A percentile compares a stretch with the other conserved stretches of the same genome.
Conservation (phyloP, 305 asterid genomes). For the Lippia alba region DNA sequence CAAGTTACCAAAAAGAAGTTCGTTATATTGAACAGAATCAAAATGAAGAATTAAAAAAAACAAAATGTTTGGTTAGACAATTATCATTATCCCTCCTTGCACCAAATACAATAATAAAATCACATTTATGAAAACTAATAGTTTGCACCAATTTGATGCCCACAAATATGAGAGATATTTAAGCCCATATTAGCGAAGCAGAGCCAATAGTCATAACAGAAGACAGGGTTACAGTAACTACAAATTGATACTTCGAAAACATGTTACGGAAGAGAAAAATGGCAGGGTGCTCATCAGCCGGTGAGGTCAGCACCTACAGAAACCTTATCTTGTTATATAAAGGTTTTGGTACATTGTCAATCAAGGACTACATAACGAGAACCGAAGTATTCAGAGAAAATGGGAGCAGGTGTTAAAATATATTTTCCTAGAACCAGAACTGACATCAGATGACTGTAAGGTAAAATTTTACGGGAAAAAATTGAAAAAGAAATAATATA, state of each 20-base stretch:
- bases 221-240: conserved; percentile 16
- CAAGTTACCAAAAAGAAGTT: conserved; percentile 15
- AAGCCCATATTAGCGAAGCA: not conserved
- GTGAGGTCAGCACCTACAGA: not conserved
- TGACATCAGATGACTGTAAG: not conserved
- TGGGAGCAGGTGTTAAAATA: not conserved
- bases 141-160: conserved; percentile 1
- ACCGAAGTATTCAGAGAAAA: not conserved
- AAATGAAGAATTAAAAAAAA: not conserved
- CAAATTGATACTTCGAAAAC: not conserved
- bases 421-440: conserved; percentile 1
- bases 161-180: conserved; percentile 8
- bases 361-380: not conserved
- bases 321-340: not conserved
- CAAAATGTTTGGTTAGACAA: not conserved
- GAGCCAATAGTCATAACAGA: not conserved
- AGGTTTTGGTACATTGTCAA: not conserved
- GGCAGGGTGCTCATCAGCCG: no score
- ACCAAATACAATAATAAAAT: not conserved
- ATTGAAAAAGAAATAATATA: not conserved
- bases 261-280: no score
- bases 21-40: conserved; percentile 9
- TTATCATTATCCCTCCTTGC: not conserved
- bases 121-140: not conserved
- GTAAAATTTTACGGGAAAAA: not conserved